Evolutionary conservation across 179 eudicot species (phyloP), one percentile per base, ranked within the genome.

Genomic region (Amaranthus tricolor): DNA sequence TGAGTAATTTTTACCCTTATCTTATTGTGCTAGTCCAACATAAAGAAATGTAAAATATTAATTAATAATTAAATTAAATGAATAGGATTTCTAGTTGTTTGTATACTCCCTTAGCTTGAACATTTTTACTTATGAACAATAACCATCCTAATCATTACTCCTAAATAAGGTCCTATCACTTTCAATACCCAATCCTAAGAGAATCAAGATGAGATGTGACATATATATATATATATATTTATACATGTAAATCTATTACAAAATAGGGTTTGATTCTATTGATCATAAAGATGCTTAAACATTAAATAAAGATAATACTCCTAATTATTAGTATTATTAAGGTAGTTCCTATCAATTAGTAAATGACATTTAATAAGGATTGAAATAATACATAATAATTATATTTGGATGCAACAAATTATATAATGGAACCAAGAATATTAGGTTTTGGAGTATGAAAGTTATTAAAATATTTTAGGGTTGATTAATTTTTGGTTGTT

Each of bases 191-290:
- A 69, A 17, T 47, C 56, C 70, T 73, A 74, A 63, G 19, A 67
- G 66, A 66, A 67, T 75, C 73, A 67, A 40, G 60, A 48, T 59
- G 60, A 68, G 73, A 76, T 76, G 78, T 76, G 79, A 69, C 74
- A 43, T 60, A 4, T 49, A 52, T 51, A 53, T n/a, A 43, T 60
- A 4, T 49, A 52, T 31, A 31, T 31, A 31, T 31, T 31, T 2
- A 31, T 31, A 31, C 40, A 31, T 2, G 40, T 31, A 31, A 21
- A 74, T 69, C 49, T 60, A 75, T 61, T 60, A 52, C 45, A 52
- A 62, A 45, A 74, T 55, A 56, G 24, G 51, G 51, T 54, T 68
- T 52, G 51, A 16, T 15, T 40, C 49, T 66, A 53, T 31, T 31
- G 40, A 31, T 74, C 69, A 74, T 43, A 58, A 68, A 21, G 72